phyloP scores from a whole-genome alignment of 192 early-diverging fungal species.

The Mortierella claussenii region DNA sequence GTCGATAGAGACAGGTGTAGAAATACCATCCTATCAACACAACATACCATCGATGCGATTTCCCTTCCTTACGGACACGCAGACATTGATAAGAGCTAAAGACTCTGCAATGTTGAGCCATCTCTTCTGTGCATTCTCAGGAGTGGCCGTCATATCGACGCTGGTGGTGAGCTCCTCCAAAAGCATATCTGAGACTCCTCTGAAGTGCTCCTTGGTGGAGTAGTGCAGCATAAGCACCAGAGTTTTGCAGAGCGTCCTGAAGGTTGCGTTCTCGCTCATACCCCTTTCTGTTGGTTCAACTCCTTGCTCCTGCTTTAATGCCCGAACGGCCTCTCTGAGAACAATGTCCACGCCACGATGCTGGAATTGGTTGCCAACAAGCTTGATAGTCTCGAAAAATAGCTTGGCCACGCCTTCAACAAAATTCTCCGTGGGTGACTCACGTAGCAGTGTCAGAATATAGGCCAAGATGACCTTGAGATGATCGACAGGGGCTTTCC shows the following conservation, averaged over 20 bases:
- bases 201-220: constrained; percentile 58
- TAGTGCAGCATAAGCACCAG: constrained; percentile 65
- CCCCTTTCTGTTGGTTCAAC: constrained; percentile 27
- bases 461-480: constrained; percentile 70
- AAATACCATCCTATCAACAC: too few relatives aligned
- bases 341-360: constrained; percentile 58
- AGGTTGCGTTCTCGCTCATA: constrained; percentile 46
- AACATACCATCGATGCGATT: constrained; percentile 62
- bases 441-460: constrained; percentile 65
- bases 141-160: constrained; percentile 14
- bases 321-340: constrained; percentile 50
- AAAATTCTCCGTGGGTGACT: constrained; percentile 61
- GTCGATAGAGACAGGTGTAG: too few relatives aligned
- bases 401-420: constrained; percentile 82
- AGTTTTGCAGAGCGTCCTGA: constrained; percentile 55
- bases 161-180: constrained; percentile 50
- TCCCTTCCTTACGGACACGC: constrained; percentile 64
- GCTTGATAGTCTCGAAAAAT: constrained; percentile 86
- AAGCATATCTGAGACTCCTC: constrained; percentile 56
- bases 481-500: constrained; percentile 74
- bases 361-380: constrained; percentile 63
- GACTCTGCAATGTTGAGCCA: constrained; percentile 54
- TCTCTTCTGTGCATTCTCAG: constrained; percentile 21
- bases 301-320: constrained; percentile 44
- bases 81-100: constrained; percentile 55